phyloP scores from a whole-genome alignment of 306 rosid species.

The Acacia melanoxylon region DNA sequence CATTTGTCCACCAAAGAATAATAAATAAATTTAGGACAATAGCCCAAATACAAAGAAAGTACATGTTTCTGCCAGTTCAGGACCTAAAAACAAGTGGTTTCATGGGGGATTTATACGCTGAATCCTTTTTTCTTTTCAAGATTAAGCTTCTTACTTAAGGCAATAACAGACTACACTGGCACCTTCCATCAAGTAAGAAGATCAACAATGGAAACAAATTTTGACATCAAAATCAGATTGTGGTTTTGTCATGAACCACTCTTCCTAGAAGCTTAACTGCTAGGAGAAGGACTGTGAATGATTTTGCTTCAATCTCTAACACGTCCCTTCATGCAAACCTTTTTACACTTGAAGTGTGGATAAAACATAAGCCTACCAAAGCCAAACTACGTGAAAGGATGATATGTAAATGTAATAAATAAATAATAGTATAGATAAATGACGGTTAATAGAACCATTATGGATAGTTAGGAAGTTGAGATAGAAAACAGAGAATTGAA shows the following conservation, averaged over 20 bases:
- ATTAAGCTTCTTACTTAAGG: constrained; percentile 6
- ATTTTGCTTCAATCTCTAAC: too few species aligned
- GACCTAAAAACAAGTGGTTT: constrained; percentile 9
- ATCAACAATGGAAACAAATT: neutral
- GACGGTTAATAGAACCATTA: too few species aligned
- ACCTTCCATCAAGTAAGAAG: neutral
- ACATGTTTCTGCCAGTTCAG: neutral
- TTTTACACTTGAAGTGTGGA: too few species aligned
- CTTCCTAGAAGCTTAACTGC: too few species aligned
- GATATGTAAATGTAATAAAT: neutral
- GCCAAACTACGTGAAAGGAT: too few species aligned
- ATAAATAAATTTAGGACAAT: neutral
- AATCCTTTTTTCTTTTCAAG: neutral
- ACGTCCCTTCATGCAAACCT: too few species aligned
- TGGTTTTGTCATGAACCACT: too few species aligned
- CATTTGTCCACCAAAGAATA: neutral
- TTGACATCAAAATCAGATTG: neutral
- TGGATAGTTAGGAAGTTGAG: too few species aligned
- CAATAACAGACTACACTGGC: neutral
- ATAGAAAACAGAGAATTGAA: too few species aligned
- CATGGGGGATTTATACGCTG: neutral
- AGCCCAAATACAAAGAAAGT: constrained; percentile 3
- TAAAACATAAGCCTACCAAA: too few species aligned
- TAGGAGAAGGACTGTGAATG: too few species aligned
- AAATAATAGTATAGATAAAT: too few species aligned